A percentile compares a stretch with the other conserved stretches of the same genome.
These are phyloP conservation scores for Chalciporus chontae DNA, from an alignment of 768 basidiomycete species.

Conservation along the genomic window DNA sequence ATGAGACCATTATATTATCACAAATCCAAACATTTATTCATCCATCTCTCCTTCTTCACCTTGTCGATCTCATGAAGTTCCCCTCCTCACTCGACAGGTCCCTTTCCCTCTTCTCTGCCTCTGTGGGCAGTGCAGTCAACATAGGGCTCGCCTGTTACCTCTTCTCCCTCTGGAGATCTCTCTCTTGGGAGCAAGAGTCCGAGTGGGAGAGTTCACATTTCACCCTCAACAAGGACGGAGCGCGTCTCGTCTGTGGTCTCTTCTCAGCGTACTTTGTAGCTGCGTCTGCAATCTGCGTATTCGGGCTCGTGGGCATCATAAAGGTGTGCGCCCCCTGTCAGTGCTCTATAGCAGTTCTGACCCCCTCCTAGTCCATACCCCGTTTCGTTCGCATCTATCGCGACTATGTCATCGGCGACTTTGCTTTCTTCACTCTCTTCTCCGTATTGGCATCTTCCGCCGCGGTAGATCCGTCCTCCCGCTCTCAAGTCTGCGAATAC, in stretches of 20 bases:
- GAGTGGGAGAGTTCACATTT: constrained; percentile 48
- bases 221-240: constrained; percentile 38
- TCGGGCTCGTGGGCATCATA: constrained; percentile 67
- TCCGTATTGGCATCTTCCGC: constrained; percentile 55
- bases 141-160: constrained; percentile 38
- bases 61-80: constrained; percentile 2
- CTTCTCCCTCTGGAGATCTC: constrained; percentile 40
- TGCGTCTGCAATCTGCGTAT: constrained; percentile 57
- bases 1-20: no score
- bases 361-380: constrained; percentile 47
- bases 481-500: constrained; percentile 68
- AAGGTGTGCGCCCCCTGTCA: constrained; percentile 44
- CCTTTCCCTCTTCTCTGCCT: constrained; percentile 35
- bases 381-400: constrained; percentile 75
- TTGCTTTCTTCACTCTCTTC: constrained; percentile 62
- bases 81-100: constrained; percentile 26
- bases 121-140: constrained; percentile 41
- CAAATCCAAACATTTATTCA: no score
- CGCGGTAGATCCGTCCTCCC: constrained; percentile 51
- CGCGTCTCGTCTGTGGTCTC: constrained; percentile 56
- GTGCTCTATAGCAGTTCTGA: background rate
- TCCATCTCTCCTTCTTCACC: no score
- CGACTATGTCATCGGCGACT: constrained; percentile 78
- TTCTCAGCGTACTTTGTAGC: constrained; percentile 64
- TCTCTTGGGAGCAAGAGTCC: constrained; percentile 44